A percentile compares a stretch with the other conserved stretches of the same genome.
These are phyloP conservation scores for Dioszegia hungarica DNA, from an alignment of 768 basidiomycete genomes.

Conservation along the genomic window DNA sequence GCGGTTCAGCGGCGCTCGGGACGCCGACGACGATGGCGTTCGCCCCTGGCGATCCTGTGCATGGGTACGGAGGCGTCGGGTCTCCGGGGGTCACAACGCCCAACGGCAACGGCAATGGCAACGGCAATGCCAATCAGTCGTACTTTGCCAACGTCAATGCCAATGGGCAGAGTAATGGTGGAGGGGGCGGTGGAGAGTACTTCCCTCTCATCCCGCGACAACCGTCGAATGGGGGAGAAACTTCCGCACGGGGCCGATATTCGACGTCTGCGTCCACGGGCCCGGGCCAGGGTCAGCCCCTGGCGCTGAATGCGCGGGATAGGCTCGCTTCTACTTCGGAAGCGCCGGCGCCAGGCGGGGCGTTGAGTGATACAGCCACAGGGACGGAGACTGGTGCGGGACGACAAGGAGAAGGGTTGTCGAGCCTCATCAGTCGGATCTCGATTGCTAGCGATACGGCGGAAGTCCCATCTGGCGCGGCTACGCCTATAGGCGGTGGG, in stretches of 20 bases:
- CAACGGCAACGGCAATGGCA: background rate
- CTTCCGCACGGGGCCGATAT: background rate
- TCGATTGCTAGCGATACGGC: background rate
- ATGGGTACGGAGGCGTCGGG: conserved; percentile 7
- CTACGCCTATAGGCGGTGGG: too few relatives aligned
- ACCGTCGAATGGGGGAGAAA: background rate
- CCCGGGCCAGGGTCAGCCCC: too few relatives aligned
- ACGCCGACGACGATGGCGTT: conserved; percentile 40
- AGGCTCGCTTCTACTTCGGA: conserved; percentile 14
- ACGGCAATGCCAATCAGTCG: too few relatives aligned
- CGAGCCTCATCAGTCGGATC: background rate
- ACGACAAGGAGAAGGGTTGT: background rate
- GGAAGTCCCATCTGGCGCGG: too few relatives aligned
- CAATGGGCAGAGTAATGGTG: background rate
- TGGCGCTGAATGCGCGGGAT: conserved; percentile 25
- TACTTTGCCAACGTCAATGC: too few relatives aligned
- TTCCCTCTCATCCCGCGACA: conserved; percentile 6
- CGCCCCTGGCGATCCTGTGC: conserved; percentile 18
- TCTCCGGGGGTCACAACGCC: background rate
- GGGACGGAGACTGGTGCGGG: too few relatives aligned
- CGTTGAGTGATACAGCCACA: too few relatives aligned
- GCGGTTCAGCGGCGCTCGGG: conserved; percentile 30
- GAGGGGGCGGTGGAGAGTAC: conserved; percentile 1
- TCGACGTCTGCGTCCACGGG: too few relatives aligned
- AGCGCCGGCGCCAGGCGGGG: background rate